phyloP scores from a whole-genome alignment of 139 green algal genomes.

The Choricystis sp. region DNA sequence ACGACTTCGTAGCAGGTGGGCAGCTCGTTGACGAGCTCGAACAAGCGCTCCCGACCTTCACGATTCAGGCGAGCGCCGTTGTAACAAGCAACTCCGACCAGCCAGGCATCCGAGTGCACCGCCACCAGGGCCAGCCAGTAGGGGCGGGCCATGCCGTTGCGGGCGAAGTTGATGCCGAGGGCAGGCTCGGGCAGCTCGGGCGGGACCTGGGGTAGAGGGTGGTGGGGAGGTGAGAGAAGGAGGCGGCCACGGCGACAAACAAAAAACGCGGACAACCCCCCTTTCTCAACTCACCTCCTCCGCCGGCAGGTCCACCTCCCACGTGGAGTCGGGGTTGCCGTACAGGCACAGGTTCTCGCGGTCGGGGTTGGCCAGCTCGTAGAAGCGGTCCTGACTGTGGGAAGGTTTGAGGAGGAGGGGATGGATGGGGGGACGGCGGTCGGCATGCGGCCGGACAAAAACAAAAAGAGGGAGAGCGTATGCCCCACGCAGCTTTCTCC shows the following conservation, averaged over 20 bases:
- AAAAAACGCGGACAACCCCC: no score
- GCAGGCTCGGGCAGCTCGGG: constrained; percentile 94
- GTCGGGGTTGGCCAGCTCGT: constrained; percentile 59
- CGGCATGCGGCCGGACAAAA: not conserved
- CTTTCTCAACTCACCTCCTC: no score
- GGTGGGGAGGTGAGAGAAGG: no score
- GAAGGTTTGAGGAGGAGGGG: not conserved
- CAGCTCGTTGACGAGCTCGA: constrained; percentile 67
- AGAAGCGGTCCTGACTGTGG: constrained; percentile 51
- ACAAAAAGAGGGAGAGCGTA: not conserved
- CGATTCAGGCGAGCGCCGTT: constrained; percentile 71
- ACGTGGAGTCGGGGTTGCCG: constrained; percentile 60
- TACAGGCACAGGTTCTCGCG: constrained; percentile 97
- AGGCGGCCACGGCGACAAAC: no score
- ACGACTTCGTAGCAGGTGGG: constrained; percentile 80
- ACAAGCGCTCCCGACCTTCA: constrained; percentile 53
- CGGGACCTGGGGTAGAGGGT: no score
- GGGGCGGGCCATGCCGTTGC: constrained; percentile 56
- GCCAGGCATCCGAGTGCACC: constrained; percentile 93
- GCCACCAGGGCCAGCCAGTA: constrained; percentile 95
- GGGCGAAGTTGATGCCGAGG: constrained; percentile 94
- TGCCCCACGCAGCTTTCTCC: no score
- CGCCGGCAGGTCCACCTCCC: constrained; percentile 79
- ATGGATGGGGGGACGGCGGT: not conserved
- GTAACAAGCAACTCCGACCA: constrained; percentile 88